Percentiles rank a stretch among this genome's conserved stretches.
phyloP scores from a whole-genome alignment of 441 rosid species.

The Sinapis alba region DNA sequence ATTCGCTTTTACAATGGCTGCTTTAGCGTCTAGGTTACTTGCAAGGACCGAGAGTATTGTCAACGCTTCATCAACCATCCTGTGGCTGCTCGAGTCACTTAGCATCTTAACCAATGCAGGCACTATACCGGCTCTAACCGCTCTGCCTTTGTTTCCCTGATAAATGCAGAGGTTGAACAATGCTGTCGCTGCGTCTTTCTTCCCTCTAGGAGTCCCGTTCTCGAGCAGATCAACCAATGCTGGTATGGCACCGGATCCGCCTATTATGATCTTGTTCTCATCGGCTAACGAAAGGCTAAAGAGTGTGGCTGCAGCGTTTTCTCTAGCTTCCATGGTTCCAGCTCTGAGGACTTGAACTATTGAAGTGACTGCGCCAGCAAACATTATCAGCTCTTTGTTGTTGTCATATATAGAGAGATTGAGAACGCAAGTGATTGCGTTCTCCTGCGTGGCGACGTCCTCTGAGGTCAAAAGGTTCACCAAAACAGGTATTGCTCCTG shows the following conservation, averaged over 20 bases:
- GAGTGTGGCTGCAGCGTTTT: slow-evolving; percentile 89
- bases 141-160: slow-evolving; percentile 79
- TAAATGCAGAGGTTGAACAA: slow-evolving; percentile 73
- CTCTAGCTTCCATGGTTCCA: slow-evolving; percentile 84
- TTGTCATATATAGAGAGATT: slow-evolving; percentile 90
- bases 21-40: slow-evolving; percentile 57
- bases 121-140: slow-evolving; percentile 82
- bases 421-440: slow-evolving; percentile 83
- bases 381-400: slow-evolving; percentile 74
- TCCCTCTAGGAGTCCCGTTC: slow-evolving; percentile 67
- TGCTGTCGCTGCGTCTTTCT: slow-evolving; percentile 83
- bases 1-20: slow-evolving; percentile 71
- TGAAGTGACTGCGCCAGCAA: slow-evolving; percentile 84
- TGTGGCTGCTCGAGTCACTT: slow-evolving; percentile 69
- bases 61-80: slow-evolving; percentile 89
- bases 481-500: slow-evolving; percentile 75
- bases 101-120: slow-evolving; percentile 74
- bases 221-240: slow-evolving; percentile 63
- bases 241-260: slow-evolving; percentile 84
- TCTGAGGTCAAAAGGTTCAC: slow-evolving; percentile 62
- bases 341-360: slow-evolving; percentile 69
- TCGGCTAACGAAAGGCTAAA: slow-evolving; percentile 77
- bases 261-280: slow-evolving; percentile 69
- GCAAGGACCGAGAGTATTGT: slow-evolving; percentile 64
- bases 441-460: slow-evolving; percentile 77